Evolutionary conservation across 768 basidiomycete species (phyloP), one percentile per base, ranked within the genome.

Genomic region (Botryobasidium botryosum): DNA sequence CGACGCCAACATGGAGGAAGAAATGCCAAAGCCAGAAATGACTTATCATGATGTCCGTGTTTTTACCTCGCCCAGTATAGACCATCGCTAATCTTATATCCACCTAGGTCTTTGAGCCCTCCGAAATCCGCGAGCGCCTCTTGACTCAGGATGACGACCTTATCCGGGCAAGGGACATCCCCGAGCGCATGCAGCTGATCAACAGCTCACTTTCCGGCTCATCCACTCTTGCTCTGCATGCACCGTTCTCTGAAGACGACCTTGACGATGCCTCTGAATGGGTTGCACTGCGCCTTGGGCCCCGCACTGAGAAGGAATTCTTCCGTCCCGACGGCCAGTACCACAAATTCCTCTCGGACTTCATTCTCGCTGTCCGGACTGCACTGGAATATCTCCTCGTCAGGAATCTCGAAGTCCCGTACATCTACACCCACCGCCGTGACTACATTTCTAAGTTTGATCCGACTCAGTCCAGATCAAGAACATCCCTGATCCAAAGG

Each of bases 161-260:
- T 37, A 91, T 99, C 50, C 79, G 91, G 37, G 75, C 72, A 15
- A 75, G 73, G 56, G 94, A 97, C 61, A 75, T 85, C 29, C 94
- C 94, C 1, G 94, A 99, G 58, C 80, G 94, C 39, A 88, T 91
- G 81, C 90, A 92, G 59, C 71, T 97, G 17, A 74, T 79, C 12
- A 81, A 77, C 18, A 86, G 83, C 18, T 81, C 87, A 0, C 62
- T 94, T n/a, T 84, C 84, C 1, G 59, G 65, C 24, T 69, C 69
- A 21, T 68, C 81, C 2, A 70, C 70, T 3, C 62, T 79, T 40
- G 40, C 23, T 26, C 57, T 72, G 6, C 73, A 77, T 52, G 68
- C 69, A 36, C 68, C 72, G 27, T 68, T 86, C 50, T 73, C 74
- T 5, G 75, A 78, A 51, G 70, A 71, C 20, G 84, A 94, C 48